These are phyloP conservation scores for Diaporthe vexans DNA, from an alignment of 2,329 filamentous ascomycete genomes.

Conservation along the genomic window DNA sequence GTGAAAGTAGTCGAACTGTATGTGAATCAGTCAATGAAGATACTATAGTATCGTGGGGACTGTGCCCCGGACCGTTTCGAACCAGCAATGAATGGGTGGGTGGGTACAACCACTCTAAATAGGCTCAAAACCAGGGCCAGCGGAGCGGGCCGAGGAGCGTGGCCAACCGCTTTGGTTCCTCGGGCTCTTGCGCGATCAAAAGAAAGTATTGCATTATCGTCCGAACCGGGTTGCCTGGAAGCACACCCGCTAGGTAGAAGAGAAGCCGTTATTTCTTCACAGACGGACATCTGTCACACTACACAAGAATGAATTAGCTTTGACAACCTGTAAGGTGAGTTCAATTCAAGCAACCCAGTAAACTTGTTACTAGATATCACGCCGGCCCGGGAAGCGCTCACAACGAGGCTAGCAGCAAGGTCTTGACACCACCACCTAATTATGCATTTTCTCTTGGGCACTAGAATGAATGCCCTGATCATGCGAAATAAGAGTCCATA, in stretches of 20 bases:
- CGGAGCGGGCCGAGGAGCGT: background rate
- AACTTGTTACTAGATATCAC: background rate
- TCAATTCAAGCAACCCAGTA: background rate
- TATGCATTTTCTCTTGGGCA: no score
- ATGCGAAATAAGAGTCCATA: background rate
- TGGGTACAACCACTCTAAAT: background rate
- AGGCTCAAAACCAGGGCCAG: background rate
- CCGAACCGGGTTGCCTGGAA: background rate
- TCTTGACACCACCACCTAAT: background rate
- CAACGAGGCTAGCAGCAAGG: background rate
- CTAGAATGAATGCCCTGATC: background rate
- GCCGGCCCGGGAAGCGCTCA: background rate
- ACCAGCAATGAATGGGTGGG: background rate
- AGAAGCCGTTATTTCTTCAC: no score
- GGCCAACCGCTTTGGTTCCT: background rate
- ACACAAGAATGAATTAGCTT: no score
- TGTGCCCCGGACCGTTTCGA: background rate
- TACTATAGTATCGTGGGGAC: background rate
- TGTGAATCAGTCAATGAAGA: background rate
- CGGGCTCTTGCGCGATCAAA: slow-evolving; percentile 10
- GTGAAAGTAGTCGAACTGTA: background rate
- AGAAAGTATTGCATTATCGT: slow-evolving; percentile 12
- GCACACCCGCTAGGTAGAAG: no score
- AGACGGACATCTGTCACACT: no score
- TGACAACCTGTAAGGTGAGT: no score